These are phyloP conservation scores for Geranomyces michiganensis DNA, from an alignment of 192 early-diverging fungal species.

Conservation along the genomic window DNA sequence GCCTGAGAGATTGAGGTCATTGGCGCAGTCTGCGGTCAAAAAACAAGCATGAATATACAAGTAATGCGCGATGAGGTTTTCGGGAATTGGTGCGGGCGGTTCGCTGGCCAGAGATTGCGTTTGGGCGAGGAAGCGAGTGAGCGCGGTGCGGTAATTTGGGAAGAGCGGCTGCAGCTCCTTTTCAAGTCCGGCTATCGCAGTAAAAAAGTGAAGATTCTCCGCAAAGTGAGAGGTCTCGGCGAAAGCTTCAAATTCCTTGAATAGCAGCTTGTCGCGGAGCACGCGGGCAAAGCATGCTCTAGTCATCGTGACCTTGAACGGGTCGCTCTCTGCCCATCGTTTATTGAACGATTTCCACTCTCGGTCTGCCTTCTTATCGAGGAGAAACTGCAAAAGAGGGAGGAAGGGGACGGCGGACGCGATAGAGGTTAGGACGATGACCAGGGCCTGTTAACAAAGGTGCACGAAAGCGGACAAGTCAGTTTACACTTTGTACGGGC, in stretches of 20 bases:
- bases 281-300: neutral
- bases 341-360: neutral
- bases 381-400: neutral
- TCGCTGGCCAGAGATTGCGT: neutral
- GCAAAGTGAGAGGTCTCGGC: neutral
- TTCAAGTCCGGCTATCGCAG: neutral
- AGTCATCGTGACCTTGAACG: neutral
- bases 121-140: neutral
- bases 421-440: too few species aligned
- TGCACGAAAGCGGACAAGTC: too few species aligned
- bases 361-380: neutral
- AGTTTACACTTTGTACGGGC: too few species aligned
- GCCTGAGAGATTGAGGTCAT: slow-evolving; percentile 18
- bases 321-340: neutral
- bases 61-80: slow-evolving; percentile 13
- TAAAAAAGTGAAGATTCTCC: neutral
- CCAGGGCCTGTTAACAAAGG: too few species aligned
- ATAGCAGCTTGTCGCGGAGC: neutral
- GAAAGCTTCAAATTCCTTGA: neutral
- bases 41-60: slow-evolving; percentile 29
- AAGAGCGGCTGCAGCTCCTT: neutral
- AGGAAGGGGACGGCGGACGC: neutral
- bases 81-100: slow-evolving; percentile 11
- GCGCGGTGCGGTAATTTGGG: neutral
- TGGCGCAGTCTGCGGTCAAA: slow-evolving; percentile 6